A percentile compares a stretch with the other conserved stretches of the same genome.
Evolutionary conservation across 345 rosid genomes (phyloP).

Genomic region (Streptanthus diversifolius): DNA sequence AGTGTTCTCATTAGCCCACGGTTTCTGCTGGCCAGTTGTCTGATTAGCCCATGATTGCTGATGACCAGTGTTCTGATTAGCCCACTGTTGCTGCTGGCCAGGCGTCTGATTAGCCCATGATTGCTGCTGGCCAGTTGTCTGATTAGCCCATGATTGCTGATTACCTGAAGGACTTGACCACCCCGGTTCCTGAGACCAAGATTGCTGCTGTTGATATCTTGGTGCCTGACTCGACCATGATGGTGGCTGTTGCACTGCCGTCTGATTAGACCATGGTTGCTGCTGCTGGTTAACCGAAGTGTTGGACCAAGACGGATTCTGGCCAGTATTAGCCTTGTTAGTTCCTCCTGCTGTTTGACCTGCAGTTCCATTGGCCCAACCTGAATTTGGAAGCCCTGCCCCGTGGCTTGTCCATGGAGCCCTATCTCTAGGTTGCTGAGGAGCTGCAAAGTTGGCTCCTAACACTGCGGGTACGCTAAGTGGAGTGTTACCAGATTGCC

Average conservation of each 20-base stretch:
- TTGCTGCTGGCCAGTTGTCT: constrained; percentile 11
- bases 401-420: constrained; percentile 20
- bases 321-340: constrained; percentile 18
- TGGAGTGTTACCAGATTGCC: constrained; percentile 26
- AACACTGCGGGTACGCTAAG: constrained; percentile 9
- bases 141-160: constrained; percentile 15
- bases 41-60: constrained; percentile 28
- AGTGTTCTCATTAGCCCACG: not conserved
- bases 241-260: constrained; percentile 26
- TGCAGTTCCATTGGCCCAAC: constrained; percentile 26
- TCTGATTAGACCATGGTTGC: constrained; percentile 26
- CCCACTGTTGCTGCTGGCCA: constrained; percentile 1
- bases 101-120: not conserved
- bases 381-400: constrained; percentile 23
- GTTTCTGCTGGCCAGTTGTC: not conserved
- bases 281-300: constrained; percentile 33
- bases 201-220: constrained; percentile 26
- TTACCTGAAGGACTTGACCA: constrained; percentile 30
- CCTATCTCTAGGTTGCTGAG: constrained; percentile 25
- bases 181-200: constrained; percentile 29
- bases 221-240: constrained; percentile 30
- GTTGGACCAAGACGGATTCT: constrained; percentile 29
- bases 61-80: constrained; percentile 18
- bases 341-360: constrained; percentile 23
- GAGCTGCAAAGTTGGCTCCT: constrained; percentile 19